Base-by-base conservation (phyloP, 1,284 basidiomycete species). In the Cutaneotrichosporon sp. region DNA sequence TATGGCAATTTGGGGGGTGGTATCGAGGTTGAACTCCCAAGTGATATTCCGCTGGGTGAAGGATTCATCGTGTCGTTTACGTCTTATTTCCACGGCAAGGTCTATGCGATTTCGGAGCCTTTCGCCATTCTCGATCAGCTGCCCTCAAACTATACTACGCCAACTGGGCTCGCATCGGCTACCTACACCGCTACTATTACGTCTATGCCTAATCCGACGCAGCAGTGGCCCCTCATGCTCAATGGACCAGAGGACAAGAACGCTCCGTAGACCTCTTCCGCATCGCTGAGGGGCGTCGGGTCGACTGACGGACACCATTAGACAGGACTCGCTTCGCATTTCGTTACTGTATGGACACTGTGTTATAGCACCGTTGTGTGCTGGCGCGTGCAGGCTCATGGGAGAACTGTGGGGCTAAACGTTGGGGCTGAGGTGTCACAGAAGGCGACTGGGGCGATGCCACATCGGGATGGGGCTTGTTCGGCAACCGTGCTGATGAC, bases 1-100 rank as follows among this genome's bases (percentile, higher is more conserved):
- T 72, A 71, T 58, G 73, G 73, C 47, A 76, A 75, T 65, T 76
- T 68, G 56, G 80, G 80, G 4, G 80, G 80, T 30, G 71, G 77
- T 69, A 70, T 81, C 34, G 77, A 76, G 56, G 71, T 81, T 26
- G 76, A 80, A 60, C 66, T 81, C 31, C 70, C 61, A 31, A 34
- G 30, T 31, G 62, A 67, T 34, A 65, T 77, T 30, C 78, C 78
- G 13, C 68, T 70, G 40, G 79, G 73, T 7, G 72, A 75, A 46
- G 73, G 72, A 13, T 81, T 76, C 65, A 66, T 72, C 5, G 61
- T 81, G 36, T 65, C 78, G 36, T 80, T 81, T 68, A 72, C 76
- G 69, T 73, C 78, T 62, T 78, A 72, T 13, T 68, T 72, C 42
- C 73, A 77, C 64, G 76, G 72, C 16, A 64, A 73, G 52, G 77